phyloP scores from a whole-genome alignment of 179 eudicot genomes.

The Actinidia chinensis region DNA sequence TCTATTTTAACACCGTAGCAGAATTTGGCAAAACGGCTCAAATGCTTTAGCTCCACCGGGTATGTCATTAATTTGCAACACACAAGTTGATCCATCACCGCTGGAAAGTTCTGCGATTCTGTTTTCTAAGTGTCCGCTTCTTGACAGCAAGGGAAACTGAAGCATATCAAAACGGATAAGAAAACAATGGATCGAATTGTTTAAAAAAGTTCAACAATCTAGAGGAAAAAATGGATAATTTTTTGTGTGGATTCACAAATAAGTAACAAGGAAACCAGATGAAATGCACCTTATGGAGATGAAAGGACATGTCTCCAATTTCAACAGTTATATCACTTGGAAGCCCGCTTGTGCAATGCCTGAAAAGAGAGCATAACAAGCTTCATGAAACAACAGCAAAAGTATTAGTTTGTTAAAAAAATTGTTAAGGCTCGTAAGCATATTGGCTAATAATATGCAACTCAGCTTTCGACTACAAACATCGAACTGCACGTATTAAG shows the following conservation, averaged over 20 bases:
- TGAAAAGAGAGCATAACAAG: slow-evolving; percentile 24
- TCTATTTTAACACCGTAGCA: slow-evolving; percentile 55
- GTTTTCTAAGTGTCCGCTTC: slow-evolving; percentile 44
- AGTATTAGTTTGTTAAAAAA: background rate
- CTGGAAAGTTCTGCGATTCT: slow-evolving; percentile 25
- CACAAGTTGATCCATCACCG: slow-evolving; percentile 26
- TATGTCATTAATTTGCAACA: slow-evolving; percentile 41
- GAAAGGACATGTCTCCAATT: slow-evolving; percentile 63
- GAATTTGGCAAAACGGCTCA: slow-evolving; percentile 55
- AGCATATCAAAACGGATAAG: slow-evolving; percentile 10
- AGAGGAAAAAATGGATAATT: background rate
- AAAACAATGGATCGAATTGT: slow-evolving; percentile 3
- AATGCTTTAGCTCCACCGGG: slow-evolving; percentile 63
- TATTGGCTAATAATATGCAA: background rate
- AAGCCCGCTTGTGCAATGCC: slow-evolving; percentile 66
- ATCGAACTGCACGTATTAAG: background rate
- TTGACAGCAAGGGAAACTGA: slow-evolving; percentile 60
- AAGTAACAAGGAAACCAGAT: background rate
- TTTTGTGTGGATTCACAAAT: background rate
- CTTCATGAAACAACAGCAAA: slow-evolving; percentile 10
- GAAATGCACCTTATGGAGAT: slow-evolving; percentile 61
- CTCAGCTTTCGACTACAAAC: background rate
- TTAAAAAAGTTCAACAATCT: background rate
- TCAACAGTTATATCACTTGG: slow-evolving; percentile 63
- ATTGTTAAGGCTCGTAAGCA: background rate